Evolutionary conservation across 139 green algal genomes (phyloP).

Genomic region (Choricystis sp.): DNA sequence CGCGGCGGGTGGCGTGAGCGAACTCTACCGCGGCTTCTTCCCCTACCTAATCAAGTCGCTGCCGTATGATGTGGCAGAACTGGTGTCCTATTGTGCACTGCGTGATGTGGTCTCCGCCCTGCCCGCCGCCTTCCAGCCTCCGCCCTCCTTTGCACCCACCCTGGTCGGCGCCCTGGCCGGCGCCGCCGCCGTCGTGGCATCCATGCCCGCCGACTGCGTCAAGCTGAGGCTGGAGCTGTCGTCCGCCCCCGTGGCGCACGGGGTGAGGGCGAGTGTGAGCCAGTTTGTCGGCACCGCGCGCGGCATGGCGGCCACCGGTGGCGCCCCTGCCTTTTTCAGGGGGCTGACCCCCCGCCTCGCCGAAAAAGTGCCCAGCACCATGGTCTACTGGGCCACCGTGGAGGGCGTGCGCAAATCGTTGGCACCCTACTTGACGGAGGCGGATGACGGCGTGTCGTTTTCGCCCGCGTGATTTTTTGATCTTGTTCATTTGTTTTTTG

Average conservation of each 20-base stretch:
- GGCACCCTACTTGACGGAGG: neutral
- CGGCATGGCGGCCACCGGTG: slow-evolving; percentile 20
- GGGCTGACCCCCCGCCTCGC: slow-evolving; percentile 38
- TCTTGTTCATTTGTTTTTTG: neutral
- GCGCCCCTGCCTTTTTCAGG: slow-evolving; percentile 33
- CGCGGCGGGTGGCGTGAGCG: slow-evolving; percentile 8
- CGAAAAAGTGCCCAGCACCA: slow-evolving; percentile 19
- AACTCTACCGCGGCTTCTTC: slow-evolving; percentile 40
- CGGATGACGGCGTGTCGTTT: neutral
- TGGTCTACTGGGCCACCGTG: slow-evolving; percentile 30
- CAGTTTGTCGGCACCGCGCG: slow-evolving; percentile 25
- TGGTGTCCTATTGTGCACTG: slow-evolving; percentile 30
- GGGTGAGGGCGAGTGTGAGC: slow-evolving; percentile 4
- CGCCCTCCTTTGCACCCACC: neutral
- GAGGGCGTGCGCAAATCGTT: slow-evolving; percentile 15
- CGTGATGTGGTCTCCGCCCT: slow-evolving; percentile 6
- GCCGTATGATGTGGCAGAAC: slow-evolving; percentile 47
- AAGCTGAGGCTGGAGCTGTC: slow-evolving; percentile 39
- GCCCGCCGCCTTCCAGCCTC: slow-evolving; percentile 1
- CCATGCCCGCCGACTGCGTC: slow-evolving; percentile 53
- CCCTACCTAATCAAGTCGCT: slow-evolving; percentile 44
- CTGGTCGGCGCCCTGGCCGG: slow-evolving; percentile 31
- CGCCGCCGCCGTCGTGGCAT: slow-evolving; percentile 35
- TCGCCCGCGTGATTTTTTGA: neutral
- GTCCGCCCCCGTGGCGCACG: neutral